Base-by-base conservation (phyloP, 768 basidiomycete species). In the Kwoniella botswanensis region DNA sequence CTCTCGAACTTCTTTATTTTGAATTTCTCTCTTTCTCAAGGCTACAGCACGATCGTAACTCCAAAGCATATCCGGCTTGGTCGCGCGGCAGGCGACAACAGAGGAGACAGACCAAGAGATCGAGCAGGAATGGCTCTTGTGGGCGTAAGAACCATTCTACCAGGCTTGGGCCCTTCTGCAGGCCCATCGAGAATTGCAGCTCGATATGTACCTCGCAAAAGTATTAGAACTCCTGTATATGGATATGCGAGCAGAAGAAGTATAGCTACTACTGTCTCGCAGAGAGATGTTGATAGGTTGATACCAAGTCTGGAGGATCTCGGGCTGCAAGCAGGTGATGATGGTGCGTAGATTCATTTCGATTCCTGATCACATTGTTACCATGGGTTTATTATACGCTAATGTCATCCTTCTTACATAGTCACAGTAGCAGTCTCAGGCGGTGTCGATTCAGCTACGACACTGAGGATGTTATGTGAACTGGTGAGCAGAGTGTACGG, bases 351-450 rank as follows among this genome's bases (percentile, higher is more conserved):
- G 35, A 35, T 44, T 42, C n/a, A 41, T n/a, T 12, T 58, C 21
- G 17, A 11, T 22, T 55, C 12, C 67, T 21, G 26, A 29, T 61
- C 29, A 26, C 43, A 50, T 29, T 21, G 9, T 12, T 44, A 18
- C 29, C 71, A 57, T 42, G 18, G 22, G 7, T 1, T 1, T 6
- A 35, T 35, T 9, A 35, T 35, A 9, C 35, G 35, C 35, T 35
- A 4, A 35, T 35, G 35, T 35, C 35, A 35, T 35, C 35, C 35
- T 35, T 35, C 35, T 35, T 35, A 4, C 4, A 35, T 73, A 94
- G 94, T 98, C 58, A 88, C 92, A 6, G 88, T 96, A 9, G 93
- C 92, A 22, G 94, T 97, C 92, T 95, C 93, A 0, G 95, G 95
- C 29, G 95, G 95, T 3, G 94, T 98, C 13, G 95, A 98, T 82